Conservation (phyloP, 495 filamentous ascomycete genomes). For the Annulohypoxylon nitens region DNA sequence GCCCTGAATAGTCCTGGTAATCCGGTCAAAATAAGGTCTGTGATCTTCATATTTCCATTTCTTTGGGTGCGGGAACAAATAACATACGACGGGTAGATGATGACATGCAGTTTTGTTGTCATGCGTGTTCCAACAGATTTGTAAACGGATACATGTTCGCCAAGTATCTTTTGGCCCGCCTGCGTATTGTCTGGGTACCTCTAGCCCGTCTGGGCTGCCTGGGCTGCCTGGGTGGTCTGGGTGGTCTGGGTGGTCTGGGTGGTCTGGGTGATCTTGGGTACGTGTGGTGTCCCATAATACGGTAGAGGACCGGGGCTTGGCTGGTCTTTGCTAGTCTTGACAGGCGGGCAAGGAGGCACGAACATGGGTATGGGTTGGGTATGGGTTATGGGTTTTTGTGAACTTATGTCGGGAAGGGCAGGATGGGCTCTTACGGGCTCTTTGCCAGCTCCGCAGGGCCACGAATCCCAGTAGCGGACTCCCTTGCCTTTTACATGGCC, state of each 20-base stretch:
- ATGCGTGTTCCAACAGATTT: conserved; percentile 5
- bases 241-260: not conserved
- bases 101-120: conserved; percentile 27
- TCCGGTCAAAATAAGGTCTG: not conserved
- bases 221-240: not conserved
- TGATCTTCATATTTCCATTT: conserved; percentile 17
- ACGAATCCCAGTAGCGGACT: conserved; percentile 29
- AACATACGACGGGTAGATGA: conserved; percentile 34
- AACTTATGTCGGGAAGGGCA: conserved; percentile 18
- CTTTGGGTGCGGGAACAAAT: conserved; percentile 15
- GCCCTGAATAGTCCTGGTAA: not conserved
- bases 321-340: not conserved
- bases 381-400: conserved; percentile 3
- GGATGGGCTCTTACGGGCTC: conserved; percentile 16
- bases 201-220: too few species aligned
- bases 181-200: too few species aligned
- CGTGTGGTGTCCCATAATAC: not conserved
- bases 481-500: conserved; percentile 33
- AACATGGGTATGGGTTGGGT: conserved; percentile 4
- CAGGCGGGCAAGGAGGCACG: conserved; percentile 7
- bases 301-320: conserved; percentile 11
- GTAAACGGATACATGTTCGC: conserved; percentile 2
- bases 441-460: conserved; percentile 36
- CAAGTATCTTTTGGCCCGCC: not conserved
- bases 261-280: not conserved